These are phyloP conservation scores for Pluteus cervinus DNA, from an alignment of 768 basidiomycete genomes.

Conservation along the genomic window DNA sequence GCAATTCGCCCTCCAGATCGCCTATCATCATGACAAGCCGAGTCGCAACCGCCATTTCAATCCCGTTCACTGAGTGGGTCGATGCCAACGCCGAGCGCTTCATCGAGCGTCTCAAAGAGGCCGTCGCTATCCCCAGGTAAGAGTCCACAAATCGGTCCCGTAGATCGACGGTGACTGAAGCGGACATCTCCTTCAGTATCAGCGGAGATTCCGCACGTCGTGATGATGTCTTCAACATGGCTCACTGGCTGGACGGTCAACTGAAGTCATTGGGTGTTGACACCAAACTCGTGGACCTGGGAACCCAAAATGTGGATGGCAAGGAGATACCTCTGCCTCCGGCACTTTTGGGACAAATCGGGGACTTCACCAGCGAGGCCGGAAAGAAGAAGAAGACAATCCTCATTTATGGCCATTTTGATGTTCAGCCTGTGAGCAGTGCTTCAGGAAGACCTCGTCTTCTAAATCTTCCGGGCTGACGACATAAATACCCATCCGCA, in stretches of 20 bases:
- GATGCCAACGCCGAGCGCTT: conserved; percentile 67
- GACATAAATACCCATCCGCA: conserved; percentile 7
- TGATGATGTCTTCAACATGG: conserved; percentile 81
- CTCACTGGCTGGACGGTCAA: conserved; percentile 68
- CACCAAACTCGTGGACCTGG: conserved; percentile 70
- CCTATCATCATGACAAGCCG: too few species aligned
- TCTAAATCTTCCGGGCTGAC: background rate
- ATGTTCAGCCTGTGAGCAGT: conserved; percentile 79
- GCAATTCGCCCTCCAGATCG: too few species aligned
- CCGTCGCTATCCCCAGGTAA: conserved; percentile 80
- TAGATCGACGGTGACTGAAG: background rate
- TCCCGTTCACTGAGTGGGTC: conserved; percentile 51
- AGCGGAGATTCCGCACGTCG: conserved; percentile 69
- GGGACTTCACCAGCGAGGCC: too few species aligned
- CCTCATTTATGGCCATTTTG: conserved; percentile 90
- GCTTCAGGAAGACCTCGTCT: background rate
- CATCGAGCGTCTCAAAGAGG: conserved; percentile 72
- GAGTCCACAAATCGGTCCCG: conserved; percentile 6
- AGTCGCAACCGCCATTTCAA: conserved; percentile 31
- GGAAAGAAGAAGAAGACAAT: conserved; percentile 92
- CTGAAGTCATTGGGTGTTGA: conserved; percentile 75
- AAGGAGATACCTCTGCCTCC: conserved; percentile 73
- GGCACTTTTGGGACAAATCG: conserved; percentile 75
- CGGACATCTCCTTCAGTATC: conserved; percentile 45
- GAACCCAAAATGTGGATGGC: conserved; percentile 62